Evolutionary conservation across 768 basidiomycete genomes (phyloP), one percentile per base, ranked within the genome.

Genomic region (Amanita inopinata): DNA sequence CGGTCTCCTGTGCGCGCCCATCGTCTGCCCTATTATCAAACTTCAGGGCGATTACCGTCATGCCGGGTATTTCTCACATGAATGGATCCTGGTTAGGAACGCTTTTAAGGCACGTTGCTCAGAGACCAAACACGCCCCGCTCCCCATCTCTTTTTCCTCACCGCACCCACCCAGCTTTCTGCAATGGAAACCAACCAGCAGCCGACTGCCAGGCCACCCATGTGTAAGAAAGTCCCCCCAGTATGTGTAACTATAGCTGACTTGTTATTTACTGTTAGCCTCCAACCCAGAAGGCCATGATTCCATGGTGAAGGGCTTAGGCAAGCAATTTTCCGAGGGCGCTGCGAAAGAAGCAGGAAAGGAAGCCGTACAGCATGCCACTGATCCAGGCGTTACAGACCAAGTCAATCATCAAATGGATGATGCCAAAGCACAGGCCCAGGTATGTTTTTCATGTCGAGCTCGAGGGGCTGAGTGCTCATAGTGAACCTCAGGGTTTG

Each of bases 391-490:
- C 3, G 40, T 54, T 5, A n/a, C n/a, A n/a, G n/a, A n/a, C n/a
- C n/a, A n/a, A n/a, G 48, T 40, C 4, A 48, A 52, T 33, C 54
- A 53, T 18, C 47, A 58, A 32, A 42, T 58, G 18, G 56, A 56
- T n/a, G 51, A 57, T 11, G 55, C 54, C 1, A 58, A 56, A 35
- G 55, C 53, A 17, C 47, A 57, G 32, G 60, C 53, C 8, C 49
- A 58, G 52, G 56, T 54, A 33, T 37, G 50, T 41, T 19, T 33
- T 28, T 10, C 20, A 35, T 10, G 14, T 39, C n/a, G 33, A 25
- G 38, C 24, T 39, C 7, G 7, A 28, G n/a, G 27, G 7, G n/a
- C 15, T 11, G 18, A 32, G 12, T 2, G 2, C 15, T 9, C 9
- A 22, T 10, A 15, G 9, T 14, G 17, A 33, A 1, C 35, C 15